phyloP scores from a whole-genome alignment of 306 rosid species.

The Gynostemma pentaphyllum region DNA sequence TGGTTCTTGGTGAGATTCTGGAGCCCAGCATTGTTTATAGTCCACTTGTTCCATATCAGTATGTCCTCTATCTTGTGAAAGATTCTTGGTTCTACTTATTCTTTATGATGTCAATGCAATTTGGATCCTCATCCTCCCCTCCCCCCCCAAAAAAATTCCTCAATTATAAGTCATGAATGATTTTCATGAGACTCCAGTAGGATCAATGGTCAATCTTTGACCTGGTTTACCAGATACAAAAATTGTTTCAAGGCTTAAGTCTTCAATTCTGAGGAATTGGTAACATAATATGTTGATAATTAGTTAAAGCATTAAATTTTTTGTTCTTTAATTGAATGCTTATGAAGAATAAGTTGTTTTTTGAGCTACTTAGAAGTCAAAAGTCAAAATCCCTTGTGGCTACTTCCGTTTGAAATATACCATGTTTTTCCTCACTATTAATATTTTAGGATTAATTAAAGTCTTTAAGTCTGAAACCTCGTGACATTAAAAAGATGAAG shows the following conservation, averaged over 20 bases:
- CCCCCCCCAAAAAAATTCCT: neutral
- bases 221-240: neutral
- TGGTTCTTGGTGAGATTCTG: slow-evolving; percentile 96
- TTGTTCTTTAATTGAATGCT: neutral
- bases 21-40: slow-evolving; percentile 87
- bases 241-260: neutral
- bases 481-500: neutral
- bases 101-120: neutral
- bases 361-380: neutral
- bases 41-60: slow-evolving; percentile 92
- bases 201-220: neutral
- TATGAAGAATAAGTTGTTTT: neutral
- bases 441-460: neutral
- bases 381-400: neutral
- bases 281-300: neutral
- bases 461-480: neutral
- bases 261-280: neutral
- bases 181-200: neutral
- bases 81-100: neutral
- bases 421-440: neutral
- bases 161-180: neutral
- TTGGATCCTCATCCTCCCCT: neutral
- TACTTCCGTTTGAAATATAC: neutral
- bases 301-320: neutral
- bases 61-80: slow-evolving; percentile 36